These are phyloP conservation scores for Phoenix dactylifera DNA, from an alignment of 176 grass and related monocot species.

Conservation along the genomic window DNA sequence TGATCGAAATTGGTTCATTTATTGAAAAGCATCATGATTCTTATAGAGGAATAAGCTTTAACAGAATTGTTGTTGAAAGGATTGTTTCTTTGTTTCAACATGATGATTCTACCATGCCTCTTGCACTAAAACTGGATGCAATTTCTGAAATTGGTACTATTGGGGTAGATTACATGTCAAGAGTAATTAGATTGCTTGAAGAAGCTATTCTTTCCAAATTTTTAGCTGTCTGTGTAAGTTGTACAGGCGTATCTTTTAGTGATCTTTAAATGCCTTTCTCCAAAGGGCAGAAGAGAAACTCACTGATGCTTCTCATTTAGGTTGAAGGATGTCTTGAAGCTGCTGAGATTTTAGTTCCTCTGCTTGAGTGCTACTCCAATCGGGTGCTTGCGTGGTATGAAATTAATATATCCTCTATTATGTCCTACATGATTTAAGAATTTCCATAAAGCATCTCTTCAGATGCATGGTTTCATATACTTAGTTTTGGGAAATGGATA, in stretches of 20 bases:
- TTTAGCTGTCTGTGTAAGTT: conserved; percentile 40
- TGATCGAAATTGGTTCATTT: conserved; percentile 67
- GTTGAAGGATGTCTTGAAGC: conserved; percentile 29
- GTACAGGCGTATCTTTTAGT: not conserved
- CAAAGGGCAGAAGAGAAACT: no score
- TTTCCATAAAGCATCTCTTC: no score
- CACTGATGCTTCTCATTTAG: conserved; percentile 21
- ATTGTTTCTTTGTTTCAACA: conserved; percentile 53
- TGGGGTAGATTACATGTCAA: conserved; percentile 40
- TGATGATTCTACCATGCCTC: conserved; percentile 39
- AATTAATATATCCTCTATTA: not conserved
- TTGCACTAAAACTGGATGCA: conserved; percentile 60
- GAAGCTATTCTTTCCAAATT: conserved; percentile 50
- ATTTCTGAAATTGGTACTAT: conserved; percentile 61
- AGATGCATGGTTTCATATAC: no score
- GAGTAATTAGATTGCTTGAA: conserved; percentile 59
- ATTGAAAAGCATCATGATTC: conserved; percentile 34
- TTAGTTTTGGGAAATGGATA: no score
- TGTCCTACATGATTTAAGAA: no score
- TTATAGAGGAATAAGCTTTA: conserved; percentile 52
- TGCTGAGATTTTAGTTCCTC: conserved; percentile 32
- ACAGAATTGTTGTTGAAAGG: conserved; percentile 49
- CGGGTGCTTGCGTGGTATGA: conserved; percentile 73
- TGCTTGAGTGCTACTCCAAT: conserved; percentile 67
- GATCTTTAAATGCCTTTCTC: not conserved